Percentiles rank a stretch among this genome's conserved stretches.
phyloP scores from a whole-genome alignment of 352 stramenopile species.

The Pythium guiyangense region DNA sequence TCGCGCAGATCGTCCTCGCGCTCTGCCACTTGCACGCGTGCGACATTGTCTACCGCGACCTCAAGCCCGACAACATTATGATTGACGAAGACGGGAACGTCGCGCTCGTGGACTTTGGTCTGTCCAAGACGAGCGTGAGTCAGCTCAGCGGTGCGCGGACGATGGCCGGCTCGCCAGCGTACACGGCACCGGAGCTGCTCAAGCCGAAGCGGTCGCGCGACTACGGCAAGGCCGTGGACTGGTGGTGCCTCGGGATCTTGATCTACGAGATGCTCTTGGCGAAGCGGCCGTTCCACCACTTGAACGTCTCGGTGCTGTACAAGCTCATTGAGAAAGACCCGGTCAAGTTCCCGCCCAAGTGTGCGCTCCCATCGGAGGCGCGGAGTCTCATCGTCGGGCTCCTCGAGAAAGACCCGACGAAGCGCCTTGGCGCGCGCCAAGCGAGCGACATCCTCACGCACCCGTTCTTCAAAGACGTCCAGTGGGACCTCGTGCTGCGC shows the following conservation, averaged over 20 bases:
- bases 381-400: conserved; percentile 71
- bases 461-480: conserved; percentile 76
- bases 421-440: conserved; percentile 76
- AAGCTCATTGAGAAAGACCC: conserved; percentile 88
- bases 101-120: conserved; percentile 92
- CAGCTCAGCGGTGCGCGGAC: conserved; percentile 79
- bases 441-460: conserved; percentile 80
- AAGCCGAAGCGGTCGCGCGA: conserved; percentile 82
- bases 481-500: conserved; percentile 79
- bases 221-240: conserved; percentile 86
- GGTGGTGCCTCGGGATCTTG: conserved; percentile 87
- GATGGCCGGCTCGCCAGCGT: conserved; percentile 80
- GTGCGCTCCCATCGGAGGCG: conserved; percentile 57
- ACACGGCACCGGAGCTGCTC: conserved; percentile 76
- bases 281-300: conserved; percentile 88
- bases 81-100: conserved; percentile 93
- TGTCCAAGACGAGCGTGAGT: conserved; percentile 91
- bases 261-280: conserved; percentile 91
- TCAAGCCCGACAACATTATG: conserved; percentile 96
- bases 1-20: conserved; percentile 89
- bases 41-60: conserved; percentile 94
- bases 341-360: conserved; percentile 83
- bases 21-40: conserved; percentile 90
- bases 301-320: conserved; percentile 90
- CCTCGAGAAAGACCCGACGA: conserved; percentile 82